Evolutionary conservation across 2,329 filamentous ascomycete species (phyloP), one percentile per base, ranked within the genome.

Genomic region (Trichoderma sp.): DNA sequence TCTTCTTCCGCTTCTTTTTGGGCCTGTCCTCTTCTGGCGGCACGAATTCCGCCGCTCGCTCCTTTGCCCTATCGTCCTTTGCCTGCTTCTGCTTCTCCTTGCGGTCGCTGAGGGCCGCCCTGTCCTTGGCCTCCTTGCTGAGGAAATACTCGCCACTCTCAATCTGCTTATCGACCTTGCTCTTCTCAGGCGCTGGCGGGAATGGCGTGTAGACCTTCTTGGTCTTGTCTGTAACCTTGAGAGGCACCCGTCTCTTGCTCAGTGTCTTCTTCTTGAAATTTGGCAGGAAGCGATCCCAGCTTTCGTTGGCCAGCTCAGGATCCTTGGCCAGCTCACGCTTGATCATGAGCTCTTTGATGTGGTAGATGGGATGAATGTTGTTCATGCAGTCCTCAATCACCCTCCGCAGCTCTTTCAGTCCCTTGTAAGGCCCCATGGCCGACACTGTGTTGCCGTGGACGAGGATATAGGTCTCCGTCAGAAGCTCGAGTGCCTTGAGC

Each of bases 171-270:
- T 99, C 96, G 77, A 99, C 89, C 89, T 98, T 99, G 89, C 95
- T 98, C 93, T 97, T 97, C 87, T 99, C 95, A 75, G 95, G 94
- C 57, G 94, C 89, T 7, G 96, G 96, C 63, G 96, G 96, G 90
- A 99, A 99, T 11, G 96, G 95, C 75, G 97, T 99, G 86, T 98
- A 99, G 14, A 87, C 83, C 88, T 97, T 98, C 88, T 95, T 97
- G 80, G 86, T 83, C 88, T 99, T 99, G 86, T 99, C 95, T 69
- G 89, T 94, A 80, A 99, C 91, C 79, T 93, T 94, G 86, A 89
- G 89, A 0, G 96, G 97, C 77, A 91, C 90, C 76, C 90, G 89
- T 76, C 96, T 88, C 85, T 94, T 95, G 84, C 90, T 94, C 75
- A 98, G 87, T 71, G 92, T 95, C 79, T 93, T 91, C 86, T 93